phyloP scores from a whole-genome alignment of 2,329 filamentous ascomycete species.

The Cercospora nicotianae region DNA sequence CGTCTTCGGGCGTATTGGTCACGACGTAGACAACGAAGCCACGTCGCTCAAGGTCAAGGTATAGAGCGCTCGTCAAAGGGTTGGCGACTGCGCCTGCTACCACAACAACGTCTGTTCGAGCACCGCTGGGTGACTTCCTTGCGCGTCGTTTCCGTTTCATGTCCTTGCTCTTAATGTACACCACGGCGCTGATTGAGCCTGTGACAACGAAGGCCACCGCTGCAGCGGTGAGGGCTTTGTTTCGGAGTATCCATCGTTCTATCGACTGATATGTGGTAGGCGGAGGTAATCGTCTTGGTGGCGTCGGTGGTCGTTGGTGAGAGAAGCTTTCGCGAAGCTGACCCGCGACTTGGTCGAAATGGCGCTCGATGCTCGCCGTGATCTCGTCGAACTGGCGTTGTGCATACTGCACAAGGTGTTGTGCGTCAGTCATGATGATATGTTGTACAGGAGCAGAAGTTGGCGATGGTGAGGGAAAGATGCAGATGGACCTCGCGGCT shows the following conservation, averaged over 20 bases:
- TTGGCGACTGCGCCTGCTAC: conserved; percentile 85
- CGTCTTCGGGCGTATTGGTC: conserved; percentile 81
- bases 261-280: conserved; percentile 56
- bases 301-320: conserved; percentile 57
- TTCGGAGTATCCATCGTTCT: conserved; percentile 68
- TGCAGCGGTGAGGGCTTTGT: conserved; percentile 73
- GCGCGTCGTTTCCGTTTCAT: conserved; percentile 69
- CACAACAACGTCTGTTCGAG: conserved; percentile 81
- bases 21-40: conserved; percentile 94
- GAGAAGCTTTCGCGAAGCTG: conserved; percentile 68
- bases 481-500: neutral
- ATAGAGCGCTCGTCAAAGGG: conserved; percentile 78
- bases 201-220: conserved; percentile 71
- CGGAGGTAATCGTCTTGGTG: conserved; percentile 41
- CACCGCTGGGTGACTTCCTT: conserved; percentile 76
- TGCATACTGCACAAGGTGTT: conserved; percentile 40
- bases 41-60: conserved; percentile 81
- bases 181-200: conserved; percentile 46
- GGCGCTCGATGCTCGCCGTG: conserved; percentile 76
- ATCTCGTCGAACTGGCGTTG: conserved; percentile 54
- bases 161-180: conserved; percentile 63
- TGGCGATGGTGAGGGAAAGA: neutral
- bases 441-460: neutral
- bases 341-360: conserved; percentile 74
- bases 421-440: conserved; percentile 39